Evolutionary conservation across 306 rosid species (phyloP).

Genomic region (Mimosa pudica): DNA sequence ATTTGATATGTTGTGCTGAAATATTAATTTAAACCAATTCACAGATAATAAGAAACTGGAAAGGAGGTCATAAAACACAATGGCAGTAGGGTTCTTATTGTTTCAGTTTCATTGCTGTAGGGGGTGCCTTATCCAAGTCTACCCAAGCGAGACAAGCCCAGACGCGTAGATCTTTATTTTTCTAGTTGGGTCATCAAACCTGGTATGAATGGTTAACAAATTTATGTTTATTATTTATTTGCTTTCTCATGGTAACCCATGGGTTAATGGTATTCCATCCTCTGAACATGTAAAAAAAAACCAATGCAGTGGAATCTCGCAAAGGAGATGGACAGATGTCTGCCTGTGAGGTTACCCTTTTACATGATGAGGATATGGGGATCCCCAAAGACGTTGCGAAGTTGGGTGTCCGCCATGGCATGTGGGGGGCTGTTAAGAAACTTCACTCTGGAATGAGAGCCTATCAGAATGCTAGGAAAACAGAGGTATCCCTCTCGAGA

Average conservation of each 20-base stretch:
- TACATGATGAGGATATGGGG: conserved; percentile 98
- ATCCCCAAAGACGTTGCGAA: conserved; percentile 98
- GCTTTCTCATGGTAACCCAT: conserved; percentile 14
- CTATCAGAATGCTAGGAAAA: conserved; percentile 82
- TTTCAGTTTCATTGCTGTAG: conserved; percentile 54
- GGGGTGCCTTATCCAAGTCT: conserved; percentile 78
- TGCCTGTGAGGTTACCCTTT: conserved; percentile 90
- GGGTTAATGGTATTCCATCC: conserved; percentile 18
- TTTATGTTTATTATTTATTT: conserved; percentile 6
- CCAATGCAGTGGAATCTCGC: conserved; percentile 81
- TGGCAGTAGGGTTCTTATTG: conserved; percentile 13
- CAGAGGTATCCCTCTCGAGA: conserved; percentile 65
- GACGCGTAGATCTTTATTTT: conserved; percentile 87
- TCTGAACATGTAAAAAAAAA: conserved; percentile 33
- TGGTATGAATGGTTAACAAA: conserved; percentile 53
- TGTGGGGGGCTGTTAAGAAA: conserved; percentile 99
- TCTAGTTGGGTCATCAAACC: conserved; percentile 94
- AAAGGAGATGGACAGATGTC: conserved; percentile 87
- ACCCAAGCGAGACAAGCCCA: conserved; percentile 93
- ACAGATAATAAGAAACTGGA: background rate
- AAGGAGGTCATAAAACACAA: background rate
- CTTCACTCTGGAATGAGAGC: conserved; percentile 93
- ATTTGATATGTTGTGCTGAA: background rate
- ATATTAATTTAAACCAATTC: background rate
- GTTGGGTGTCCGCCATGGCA: conserved; percentile 96